Base-by-base conservation (phyloP, 2,329 filamentous ascomycete species). In the Ustulina deusta region DNA sequence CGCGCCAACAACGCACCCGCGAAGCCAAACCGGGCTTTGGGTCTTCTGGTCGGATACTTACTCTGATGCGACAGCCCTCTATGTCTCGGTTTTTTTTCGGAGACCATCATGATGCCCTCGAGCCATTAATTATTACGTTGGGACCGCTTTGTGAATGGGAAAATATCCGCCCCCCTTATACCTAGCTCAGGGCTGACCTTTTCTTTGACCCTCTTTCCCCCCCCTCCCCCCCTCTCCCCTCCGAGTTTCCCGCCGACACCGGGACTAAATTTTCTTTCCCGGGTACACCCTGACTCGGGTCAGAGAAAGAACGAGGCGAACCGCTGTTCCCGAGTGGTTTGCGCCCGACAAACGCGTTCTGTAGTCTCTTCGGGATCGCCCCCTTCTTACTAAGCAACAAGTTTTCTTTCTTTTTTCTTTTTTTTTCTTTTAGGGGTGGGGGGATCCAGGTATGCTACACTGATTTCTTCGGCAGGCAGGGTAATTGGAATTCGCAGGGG, bases 241-340 rank as follows among this genome's bases (percentile, higher is more conserved):
- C 6, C 42, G 11, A 15, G 13, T 32, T 38, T 62, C n/a, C 20
- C 52, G 55, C 64, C 64, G 64, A 66, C 64, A 66, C 64, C 64
- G 64, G 64, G 42, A 25, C 59, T 63, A 40, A 44, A 32, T 32
- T 54, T 58, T 58, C 44, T 29, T 32, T 55, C 17, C 40, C n/a
- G n/a, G 27, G 36, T 49, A 13, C 6, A 55, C 54, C 60, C 55
- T 67, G 60, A 67, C 55, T 56, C 60, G 49, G 54, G 20, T 32
- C 38, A 17, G 22, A 15, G 17, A 38, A 40, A 25, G 22, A 52
- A 36, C 44, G 42, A 66, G 59, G 22, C 44, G 44, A 66, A 44
- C 52, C 52, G 63, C 44, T 42, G 57, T 51, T 62, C 27, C 63
- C 63, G 63, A 46, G 27, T 7, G 22, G 3, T 44, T 51, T 15